phyloP scores from a whole-genome alignment of 176 grass and related monocot genomes.

The Eremochloa ophiuroides region DNA sequence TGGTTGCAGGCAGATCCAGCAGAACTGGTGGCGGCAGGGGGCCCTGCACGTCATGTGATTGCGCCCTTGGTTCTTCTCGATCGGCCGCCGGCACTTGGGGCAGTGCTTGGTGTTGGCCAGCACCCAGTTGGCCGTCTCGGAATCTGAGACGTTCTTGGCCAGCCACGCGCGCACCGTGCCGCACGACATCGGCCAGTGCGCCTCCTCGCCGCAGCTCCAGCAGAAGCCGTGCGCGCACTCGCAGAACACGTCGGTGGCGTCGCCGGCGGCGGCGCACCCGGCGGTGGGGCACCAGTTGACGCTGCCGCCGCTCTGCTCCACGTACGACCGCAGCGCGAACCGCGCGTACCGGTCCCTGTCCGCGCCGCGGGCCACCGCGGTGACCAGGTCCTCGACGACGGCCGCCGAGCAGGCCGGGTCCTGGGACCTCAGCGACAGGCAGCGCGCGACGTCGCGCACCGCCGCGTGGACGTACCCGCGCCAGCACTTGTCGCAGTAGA shows the following conservation, averaged over 20 bases:
- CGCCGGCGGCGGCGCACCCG: neutral
- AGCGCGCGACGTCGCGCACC: conserved; percentile 9
- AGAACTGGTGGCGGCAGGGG: neutral
- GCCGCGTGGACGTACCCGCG: conserved; percentile 21
- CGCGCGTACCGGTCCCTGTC: conserved; percentile 2
- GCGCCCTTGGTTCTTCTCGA: conserved; percentile 5
- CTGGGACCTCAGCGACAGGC: conserved; percentile 31
- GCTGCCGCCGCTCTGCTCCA: conserved; percentile 6
- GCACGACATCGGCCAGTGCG: conserved; percentile 32
- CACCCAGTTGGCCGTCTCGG: neutral
- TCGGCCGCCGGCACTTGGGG: neutral
- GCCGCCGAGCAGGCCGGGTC: conserved; percentile 13
- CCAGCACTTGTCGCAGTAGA: conserved; percentile 14
- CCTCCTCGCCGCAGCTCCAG: conserved; percentile 36
- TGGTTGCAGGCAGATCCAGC: neutral
- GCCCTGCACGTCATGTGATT: neutral
- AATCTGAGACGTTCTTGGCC: neutral
- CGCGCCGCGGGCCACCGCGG: neutral
- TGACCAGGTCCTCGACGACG: conserved; percentile 2
- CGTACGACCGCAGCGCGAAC: conserved; percentile 27
- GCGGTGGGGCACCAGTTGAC: conserved; percentile 33
- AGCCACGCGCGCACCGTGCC: conserved; percentile 21
- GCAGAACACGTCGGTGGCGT: conserved; percentile 15
- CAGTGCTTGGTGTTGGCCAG: neutral
- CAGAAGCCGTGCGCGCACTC: conserved; percentile 7